phyloP scores from a whole-genome alignment of 495 filamentous ascomycete genomes.

The Aspergillus heteromorphus region DNA sequence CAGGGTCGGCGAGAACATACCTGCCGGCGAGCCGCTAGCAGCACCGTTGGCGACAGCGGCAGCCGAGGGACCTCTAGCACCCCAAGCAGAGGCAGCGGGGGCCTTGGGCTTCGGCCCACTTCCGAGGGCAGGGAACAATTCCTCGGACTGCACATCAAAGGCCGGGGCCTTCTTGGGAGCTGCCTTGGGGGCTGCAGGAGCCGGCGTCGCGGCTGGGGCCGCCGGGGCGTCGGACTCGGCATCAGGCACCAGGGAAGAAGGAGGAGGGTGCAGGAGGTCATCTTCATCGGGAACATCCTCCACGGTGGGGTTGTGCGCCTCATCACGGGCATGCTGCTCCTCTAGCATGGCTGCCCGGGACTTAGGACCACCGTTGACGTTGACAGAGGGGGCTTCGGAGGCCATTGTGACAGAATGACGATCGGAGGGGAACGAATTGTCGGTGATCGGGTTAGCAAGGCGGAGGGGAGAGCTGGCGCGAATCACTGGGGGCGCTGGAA shows the following conservation, averaged over 20 bases:
- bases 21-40: constrained; percentile 42
- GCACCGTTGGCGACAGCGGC: constrained; percentile 56
- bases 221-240: constrained; percentile 23
- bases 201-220: constrained; percentile 13
- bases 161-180: constrained; percentile 40
- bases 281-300: constrained; percentile 81
- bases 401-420: constrained; percentile 34
- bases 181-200: constrained; percentile 28
- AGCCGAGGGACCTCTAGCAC: constrained; percentile 50
- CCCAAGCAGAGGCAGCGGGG: constrained; percentile 65
- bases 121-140: constrained; percentile 84
- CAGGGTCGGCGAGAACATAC: constrained; percentile 21
- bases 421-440: not conserved
- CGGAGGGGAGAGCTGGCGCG: not conserved
- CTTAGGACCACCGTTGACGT: constrained; percentile 36
- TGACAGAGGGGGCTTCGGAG: constrained; percentile 36
- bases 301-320: constrained; percentile 62
- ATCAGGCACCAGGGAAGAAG: constrained; percentile 39
- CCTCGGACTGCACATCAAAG: constrained; percentile 79
- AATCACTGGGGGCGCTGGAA: not conserved
- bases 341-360: constrained; percentile 69
- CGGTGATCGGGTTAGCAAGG: not conserved
- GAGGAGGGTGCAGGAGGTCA: constrained; percentile 56
- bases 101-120: constrained; percentile 59
- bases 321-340: constrained; percentile 65